These are phyloP conservation scores for Geosmithia putterillii DNA, from an alignment of 2,329 filamentous ascomycete species.

Conservation along the genomic window DNA sequence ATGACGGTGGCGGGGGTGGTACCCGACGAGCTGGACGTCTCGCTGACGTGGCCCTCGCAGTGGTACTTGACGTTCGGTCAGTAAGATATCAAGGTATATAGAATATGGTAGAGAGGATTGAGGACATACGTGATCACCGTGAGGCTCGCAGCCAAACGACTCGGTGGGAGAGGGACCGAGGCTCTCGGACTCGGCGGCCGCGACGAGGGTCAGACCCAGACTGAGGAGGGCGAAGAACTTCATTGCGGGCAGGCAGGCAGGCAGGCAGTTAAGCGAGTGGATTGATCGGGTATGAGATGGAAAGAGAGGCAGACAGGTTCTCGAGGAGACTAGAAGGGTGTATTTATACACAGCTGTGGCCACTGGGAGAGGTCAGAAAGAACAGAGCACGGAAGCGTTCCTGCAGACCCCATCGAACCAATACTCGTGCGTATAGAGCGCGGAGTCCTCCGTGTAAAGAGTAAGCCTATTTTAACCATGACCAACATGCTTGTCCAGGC, in stretches of 20 bases:
- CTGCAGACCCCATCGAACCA: too few species aligned
- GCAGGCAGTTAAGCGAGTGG: slow-evolving; percentile 1
- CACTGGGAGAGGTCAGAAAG: too few species aligned
- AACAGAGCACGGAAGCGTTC: too few species aligned
- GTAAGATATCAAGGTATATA: background rate
- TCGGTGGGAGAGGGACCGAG: slow-evolving; percentile 12
- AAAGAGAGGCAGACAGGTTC: background rate
- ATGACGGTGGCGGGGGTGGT: too few species aligned
- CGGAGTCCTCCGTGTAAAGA: background rate
- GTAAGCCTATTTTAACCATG: background rate
- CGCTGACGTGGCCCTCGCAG: slow-evolving; percentile 6
- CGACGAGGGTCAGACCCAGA: slow-evolving; percentile 2
- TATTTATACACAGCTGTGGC: too few species aligned
- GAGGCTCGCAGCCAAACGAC: slow-evolving; percentile 18
- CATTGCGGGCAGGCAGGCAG: slow-evolving; percentile 1
- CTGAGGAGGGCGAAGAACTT: slow-evolving; percentile 2
- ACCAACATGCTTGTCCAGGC: background rate
- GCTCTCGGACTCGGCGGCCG: slow-evolving; percentile 7
- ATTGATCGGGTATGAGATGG: background rate
- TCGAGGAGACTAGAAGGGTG: too few species aligned
- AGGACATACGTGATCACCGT: slow-evolving; percentile 26
- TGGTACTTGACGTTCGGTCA: background rate
- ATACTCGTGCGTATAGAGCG: too few species aligned
- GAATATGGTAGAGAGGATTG: too few species aligned
- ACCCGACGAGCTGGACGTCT: slow-evolving; percentile 3